phyloP scores from a whole-genome alignment of 2,329 filamentous ascomycete species.

The Aspergillus transmontanensis region DNA sequence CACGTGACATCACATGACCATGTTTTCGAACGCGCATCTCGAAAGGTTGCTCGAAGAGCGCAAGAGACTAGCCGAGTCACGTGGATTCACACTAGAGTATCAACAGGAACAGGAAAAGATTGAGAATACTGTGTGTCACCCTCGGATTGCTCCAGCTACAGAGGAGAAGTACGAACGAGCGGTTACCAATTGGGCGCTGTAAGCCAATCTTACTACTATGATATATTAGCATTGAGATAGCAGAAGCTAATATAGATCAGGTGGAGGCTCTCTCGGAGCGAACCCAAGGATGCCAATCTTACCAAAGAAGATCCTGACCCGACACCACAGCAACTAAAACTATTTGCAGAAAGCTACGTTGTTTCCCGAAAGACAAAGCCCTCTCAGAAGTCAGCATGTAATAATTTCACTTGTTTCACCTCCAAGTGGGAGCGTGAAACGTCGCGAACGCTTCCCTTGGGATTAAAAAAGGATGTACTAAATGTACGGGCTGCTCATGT shows the following conservation, averaged over 20 bases:
- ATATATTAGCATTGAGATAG: neutral
- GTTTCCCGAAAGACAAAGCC: slow-evolving; percentile 7
- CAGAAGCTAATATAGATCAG: neutral
- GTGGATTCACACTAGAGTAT: neutral
- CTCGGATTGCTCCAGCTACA: neutral
- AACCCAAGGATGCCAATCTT: slow-evolving; percentile 7
- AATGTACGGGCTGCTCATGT: slow-evolving; percentile 11
- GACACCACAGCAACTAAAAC: slow-evolving; percentile 15
- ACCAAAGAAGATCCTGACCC: slow-evolving; percentile 13
- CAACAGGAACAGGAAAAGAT: neutral
- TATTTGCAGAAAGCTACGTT: slow-evolving; percentile 19
- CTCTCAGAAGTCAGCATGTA: slow-evolving; percentile 8
- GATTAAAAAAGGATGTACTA: slow-evolving; percentile 18
- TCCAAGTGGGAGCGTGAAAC: slow-evolving; percentile 19
- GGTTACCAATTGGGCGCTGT: neutral
- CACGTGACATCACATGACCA: neutral
- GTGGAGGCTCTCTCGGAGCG: slow-evolving; percentile 7
- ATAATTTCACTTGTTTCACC: slow-evolving; percentile 11
- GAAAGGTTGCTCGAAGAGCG: neutral
- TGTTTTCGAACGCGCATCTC: neutral
- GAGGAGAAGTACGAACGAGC: slow-evolving; percentile 3
- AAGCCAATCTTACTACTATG: neutral
- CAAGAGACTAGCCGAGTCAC: neutral
- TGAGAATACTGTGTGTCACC: neutral
- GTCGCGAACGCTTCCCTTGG: slow-evolving; percentile 3